Percentiles rank a stretch among this genome's conserved stretches.
Evolutionary conservation across 2,329 filamentous ascomycete genomes (phyloP).

Genomic region (Xylariaceae sp.): DNA sequence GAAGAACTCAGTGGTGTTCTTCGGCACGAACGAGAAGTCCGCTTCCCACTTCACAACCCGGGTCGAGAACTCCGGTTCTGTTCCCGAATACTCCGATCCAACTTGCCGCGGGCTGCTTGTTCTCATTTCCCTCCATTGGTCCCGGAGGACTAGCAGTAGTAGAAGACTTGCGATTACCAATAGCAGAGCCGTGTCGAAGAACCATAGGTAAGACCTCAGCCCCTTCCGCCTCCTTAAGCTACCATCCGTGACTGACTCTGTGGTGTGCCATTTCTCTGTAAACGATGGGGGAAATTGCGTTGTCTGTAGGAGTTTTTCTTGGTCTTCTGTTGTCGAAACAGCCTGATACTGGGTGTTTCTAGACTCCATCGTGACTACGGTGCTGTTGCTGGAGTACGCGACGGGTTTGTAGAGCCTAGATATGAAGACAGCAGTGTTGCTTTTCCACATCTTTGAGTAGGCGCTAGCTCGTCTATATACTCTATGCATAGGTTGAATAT

Average conservation of each 20-base stretch:
- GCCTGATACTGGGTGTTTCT: constrained; percentile 21
- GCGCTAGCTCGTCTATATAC: too few species aligned
- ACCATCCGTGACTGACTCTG: constrained; percentile 9
- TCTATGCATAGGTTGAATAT: too few species aligned
- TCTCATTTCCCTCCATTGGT: constrained; percentile 23
- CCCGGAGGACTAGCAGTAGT: constrained; percentile 21
- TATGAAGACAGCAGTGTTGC: not conserved
- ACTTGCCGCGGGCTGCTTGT: constrained; percentile 29
- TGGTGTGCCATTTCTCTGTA: constrained; percentile 27
- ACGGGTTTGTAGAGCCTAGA: not conserved
- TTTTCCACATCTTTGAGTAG: not conserved
- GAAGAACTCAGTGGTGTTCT: constrained; percentile 36
- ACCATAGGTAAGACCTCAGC: constrained; percentile 27
- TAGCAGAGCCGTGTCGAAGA: constrained; percentile 31
- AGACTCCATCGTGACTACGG: constrained; percentile 8
- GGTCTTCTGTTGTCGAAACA: constrained; percentile 24
- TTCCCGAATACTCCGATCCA: constrained; percentile 35
- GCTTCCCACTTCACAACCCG: constrained; percentile 32
- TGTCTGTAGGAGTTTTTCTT: constrained; percentile 27
- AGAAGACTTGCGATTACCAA: constrained; percentile 28
- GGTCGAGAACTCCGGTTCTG: constrained; percentile 31
- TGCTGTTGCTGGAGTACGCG: not conserved
- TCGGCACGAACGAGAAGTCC: constrained; percentile 33
- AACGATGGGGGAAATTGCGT: constrained; percentile 35
- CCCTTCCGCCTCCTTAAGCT: constrained; percentile 10